These are phyloP conservation scores for Leccinum arenicola DNA, from an alignment of 768 basidiomycete species.

Conservation along the genomic window DNA sequence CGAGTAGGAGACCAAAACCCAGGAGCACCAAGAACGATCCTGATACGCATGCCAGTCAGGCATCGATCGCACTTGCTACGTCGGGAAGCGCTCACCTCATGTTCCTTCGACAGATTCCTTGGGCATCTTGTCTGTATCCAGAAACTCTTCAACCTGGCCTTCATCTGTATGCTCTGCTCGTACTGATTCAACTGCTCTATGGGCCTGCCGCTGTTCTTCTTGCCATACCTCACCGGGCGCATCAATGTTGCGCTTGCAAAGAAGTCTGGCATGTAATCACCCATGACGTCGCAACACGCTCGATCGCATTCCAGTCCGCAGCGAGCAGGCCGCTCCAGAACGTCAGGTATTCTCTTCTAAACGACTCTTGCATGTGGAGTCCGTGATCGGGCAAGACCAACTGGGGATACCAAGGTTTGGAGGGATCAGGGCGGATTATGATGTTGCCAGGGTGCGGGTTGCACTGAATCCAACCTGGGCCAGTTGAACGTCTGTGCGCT, in stretches of 20 bases:
- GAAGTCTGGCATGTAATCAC: conserved; percentile 67
- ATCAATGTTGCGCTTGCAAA: conserved; percentile 48
- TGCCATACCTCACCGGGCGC: conserved; percentile 49
- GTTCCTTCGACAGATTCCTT: conserved; percentile 71
- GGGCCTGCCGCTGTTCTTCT: conserved; percentile 4
- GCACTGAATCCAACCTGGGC: conserved; percentile 79
- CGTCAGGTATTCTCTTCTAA: conserved; percentile 72
- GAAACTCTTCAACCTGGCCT: conserved; percentile 62
- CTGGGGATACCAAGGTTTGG: conserved; percentile 39
- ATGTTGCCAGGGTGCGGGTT: conserved; percentile 76
- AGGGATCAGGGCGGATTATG: conserved; percentile 52
- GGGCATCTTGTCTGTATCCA: conserved; percentile 76
- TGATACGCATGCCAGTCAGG: background rate
- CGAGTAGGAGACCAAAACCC: no score
- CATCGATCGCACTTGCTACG: background rate
- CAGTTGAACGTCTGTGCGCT: conserved; percentile 88
- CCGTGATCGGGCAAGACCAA: conserved; percentile 92
- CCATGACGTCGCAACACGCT: conserved; percentile 55
- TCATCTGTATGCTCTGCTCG: conserved; percentile 66
- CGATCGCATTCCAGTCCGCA: conserved; percentile 52
- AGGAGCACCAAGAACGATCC: conserved; percentile 29
- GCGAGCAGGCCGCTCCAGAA: conserved; percentile 70
- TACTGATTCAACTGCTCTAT: conserved; percentile 51
- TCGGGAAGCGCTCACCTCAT: conserved; percentile 48
- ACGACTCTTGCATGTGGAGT: conserved; percentile 58